Base-by-base conservation (phyloP, 345 rosid species). In the Dipteronia dyeriana region DNA sequence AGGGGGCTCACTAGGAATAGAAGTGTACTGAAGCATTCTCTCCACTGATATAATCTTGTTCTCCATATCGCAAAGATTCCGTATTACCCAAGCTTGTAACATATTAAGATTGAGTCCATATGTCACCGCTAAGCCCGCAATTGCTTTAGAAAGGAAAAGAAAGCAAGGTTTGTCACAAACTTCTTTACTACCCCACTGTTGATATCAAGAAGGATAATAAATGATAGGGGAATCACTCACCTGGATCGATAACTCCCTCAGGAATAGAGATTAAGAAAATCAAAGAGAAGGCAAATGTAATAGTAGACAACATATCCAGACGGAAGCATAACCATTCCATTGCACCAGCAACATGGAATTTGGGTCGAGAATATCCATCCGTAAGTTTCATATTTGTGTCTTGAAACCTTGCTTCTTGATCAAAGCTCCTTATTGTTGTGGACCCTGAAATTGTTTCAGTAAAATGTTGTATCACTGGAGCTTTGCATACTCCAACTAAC, bases 261-360 rank as follows among this genome's bases (percentile, higher is more conserved):
- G 91, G 94, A 7, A 87, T 72, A 78, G 92, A 83, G 68, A 91
- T 83, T 61, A 91, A 68, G 86, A 91, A 86, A 73, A 86, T 78
- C 83, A 93, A 83, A 59, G 89, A 87, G 84, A 81, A 66, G 23
- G 80, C 94, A 80, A 93, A 90, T 9, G 90, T 86, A 5, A 86
- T 5, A 16, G 87, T 76, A 51, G 94, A 87, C 66, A 93, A 74
- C 66, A 91, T 79, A 39, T 93, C 94, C 43, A 93, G 77, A 73
- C 94, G 91, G 79, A 93, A 84, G 83, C 88, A 83, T 56, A 92
- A 89, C 95, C 97, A 93, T 66, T 90, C 90, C 92, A 82, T 91
- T 59, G 91, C 97, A 41, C 64, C 91, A 64, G 72, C 66, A 3
- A 74, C 70, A 68, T 90, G 84, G 67, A 93, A 91, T 51, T 63